Percentiles rank a stretch among this genome's conserved stretches.
Evolutionary conservation across 192 early-diverging fungal genomes (phyloP).

Genomic region (Backusella circina): DNA sequence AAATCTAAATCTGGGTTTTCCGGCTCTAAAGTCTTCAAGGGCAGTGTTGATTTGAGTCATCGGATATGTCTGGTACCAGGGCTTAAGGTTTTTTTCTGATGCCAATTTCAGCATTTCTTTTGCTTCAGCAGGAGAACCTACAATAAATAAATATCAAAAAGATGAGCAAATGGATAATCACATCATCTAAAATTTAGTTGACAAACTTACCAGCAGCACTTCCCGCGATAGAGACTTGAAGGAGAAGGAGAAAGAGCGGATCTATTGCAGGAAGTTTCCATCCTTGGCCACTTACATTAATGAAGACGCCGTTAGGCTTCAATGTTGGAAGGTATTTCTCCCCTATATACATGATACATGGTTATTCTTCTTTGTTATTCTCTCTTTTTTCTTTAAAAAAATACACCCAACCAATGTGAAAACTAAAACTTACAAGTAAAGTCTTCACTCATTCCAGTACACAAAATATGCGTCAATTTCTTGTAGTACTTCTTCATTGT

Average conservation of each 20-base stretch:
- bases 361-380: neutral
- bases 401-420: too few relatives aligned
- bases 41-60: slow-evolving; percentile 64
- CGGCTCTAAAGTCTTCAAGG: slow-evolving; percentile 53
- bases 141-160: slow-evolving; percentile 6
- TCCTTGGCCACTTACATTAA: slow-evolving; percentile 12
- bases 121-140: slow-evolving; percentile 44
- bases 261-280: neutral
- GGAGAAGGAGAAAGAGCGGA: neutral
- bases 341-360: neutral
- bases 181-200: too few relatives aligned
- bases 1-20: slow-evolving; percentile 65
- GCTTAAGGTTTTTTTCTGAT: slow-evolving; percentile 48
- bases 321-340: neutral
- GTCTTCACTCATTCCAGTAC: neutral
- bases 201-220: slow-evolving; percentile 25
- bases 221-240: neutral
- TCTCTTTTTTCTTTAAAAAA: too few relatives aligned
- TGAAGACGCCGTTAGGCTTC: slow-evolving; percentile 46
- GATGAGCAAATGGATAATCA: too few relatives aligned
- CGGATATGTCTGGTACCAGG: slow-evolving; percentile 50
- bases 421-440: neutral
- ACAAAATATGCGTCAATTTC: slow-evolving; percentile 2
- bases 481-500: neutral
- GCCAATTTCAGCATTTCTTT: slow-evolving; percentile 61